Evolutionary conservation across 768 basidiomycete genomes (phyloP), one percentile per base, ranked within the genome.

Genomic region (Trametes cingulata): DNA sequence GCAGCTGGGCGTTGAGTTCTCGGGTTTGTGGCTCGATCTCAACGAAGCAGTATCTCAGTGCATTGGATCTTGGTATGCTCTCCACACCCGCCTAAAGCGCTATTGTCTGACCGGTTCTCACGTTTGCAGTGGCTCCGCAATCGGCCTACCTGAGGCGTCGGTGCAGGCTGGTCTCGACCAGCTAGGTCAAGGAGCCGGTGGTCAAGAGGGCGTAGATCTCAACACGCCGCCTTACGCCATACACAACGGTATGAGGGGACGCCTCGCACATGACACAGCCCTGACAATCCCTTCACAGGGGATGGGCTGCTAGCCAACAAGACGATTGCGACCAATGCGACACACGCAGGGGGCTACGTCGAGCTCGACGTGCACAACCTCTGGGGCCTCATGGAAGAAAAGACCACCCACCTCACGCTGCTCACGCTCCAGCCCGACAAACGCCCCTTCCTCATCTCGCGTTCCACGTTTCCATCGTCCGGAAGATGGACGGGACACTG

Each of bases 401-500:
- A 81, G 63, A 75, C 87, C 1, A 87, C 88, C 2, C 77, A 87
- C 72, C 69, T 80, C 25, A 86, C 87, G 5, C 60, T 90, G 42
- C 75, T 78, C 65, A 66, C 78, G 5, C 72, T 90, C 55, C 71
- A 78, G 2, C 78, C 84, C 2, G 82, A 80, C 5, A 79, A 83
- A 68, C 78, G 89, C 4, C 90, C 90, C 3, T 92, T 88, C 74
- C 62, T 88, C 58, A 88, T 88, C 64, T 79, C 81, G 60, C 84
- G 87, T 17, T 87, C 86, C 22, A 88, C 87, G 0, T 88, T 88
- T 72, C 77, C 86, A 7, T 82, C 83, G 36, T 72, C 86, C 0
- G 88, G 88, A n/a, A 85, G 77, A 66, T 88, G 85, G 85, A 79
- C 84, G 33, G 87, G 86, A 0, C 87, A 89, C 69, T 89, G 88